Evolutionary conservation across 139 green algal species (phyloP), one percentile per base, ranked within the genome.

Genomic region (Nannochloris sp.): DNA sequence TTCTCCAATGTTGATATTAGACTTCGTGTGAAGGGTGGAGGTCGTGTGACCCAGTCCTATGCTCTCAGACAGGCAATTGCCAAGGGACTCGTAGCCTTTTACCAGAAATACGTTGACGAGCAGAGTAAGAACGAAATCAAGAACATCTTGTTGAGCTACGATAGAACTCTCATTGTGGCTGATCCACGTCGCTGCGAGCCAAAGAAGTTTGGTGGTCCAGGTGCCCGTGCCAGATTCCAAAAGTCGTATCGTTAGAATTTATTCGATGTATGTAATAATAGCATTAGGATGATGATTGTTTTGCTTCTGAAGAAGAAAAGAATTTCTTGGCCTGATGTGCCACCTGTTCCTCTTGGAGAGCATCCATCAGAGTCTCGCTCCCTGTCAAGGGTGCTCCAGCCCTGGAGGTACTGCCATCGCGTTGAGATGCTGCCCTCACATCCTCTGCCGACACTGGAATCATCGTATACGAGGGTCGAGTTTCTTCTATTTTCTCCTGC

Each of bases 71-170:
- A 99, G 80, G 92, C 94, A 10, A 92, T 99, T 62, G 84, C 89
- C 69, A 99, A 99, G 88, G 90, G 85, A 29, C 73, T 99, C 8
- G 88, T 99, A 30, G 91, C 94, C 11, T 99, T 91, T 84, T 98
- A 97, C 85, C 92, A 98, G 84, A 99, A 99, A 82, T 98, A 91
- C 67, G 89, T 99, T 31, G 93, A 99, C 63, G 93, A 99, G 88
- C 80, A 91, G 81, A 87, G 82, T 77, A 98, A 98, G 85, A 85
- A 89, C 72, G 83, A 95, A 74, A 92, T 99, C 81, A 99, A 99
- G 87, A 88, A 97, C 48, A 77, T 87, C 6, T 84, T 99, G 67
- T 67, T 97, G 68, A 64, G 76, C 50, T 97, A 97, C 72, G 94
- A 99, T 86, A 76, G 94, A 46, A 97, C 92, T 9, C 82, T 99